phyloP scores from a whole-genome alignment of 108 stramenopile genomes.

The Discostella stelligeroides region DNA sequence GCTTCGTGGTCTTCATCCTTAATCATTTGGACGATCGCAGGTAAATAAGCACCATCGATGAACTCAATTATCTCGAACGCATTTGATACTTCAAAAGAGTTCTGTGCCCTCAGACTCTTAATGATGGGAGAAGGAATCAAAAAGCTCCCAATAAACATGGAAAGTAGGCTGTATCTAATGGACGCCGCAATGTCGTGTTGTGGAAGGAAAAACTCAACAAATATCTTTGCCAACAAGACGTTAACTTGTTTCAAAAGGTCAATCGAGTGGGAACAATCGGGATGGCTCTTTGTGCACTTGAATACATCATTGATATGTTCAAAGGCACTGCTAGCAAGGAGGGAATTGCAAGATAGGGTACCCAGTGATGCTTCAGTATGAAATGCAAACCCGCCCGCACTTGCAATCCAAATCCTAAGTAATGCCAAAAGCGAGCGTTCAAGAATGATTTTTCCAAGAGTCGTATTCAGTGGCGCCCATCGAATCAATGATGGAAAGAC shows the following conservation, averaged over 20 bases:
- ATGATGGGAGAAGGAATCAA: slow-evolving; percentile 15
- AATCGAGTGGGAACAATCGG: neutral
- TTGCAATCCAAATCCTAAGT: slow-evolving; percentile 45
- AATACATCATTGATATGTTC: slow-evolving; percentile 25
- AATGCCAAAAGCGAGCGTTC: slow-evolving; percentile 36
- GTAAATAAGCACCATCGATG: slow-evolving; percentile 31
- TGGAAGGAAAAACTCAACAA: slow-evolving; percentile 48
- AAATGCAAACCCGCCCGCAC: slow-evolving; percentile 17
- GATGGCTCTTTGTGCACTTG: neutral
- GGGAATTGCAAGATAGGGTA: neutral
- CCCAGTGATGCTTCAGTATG: neutral
- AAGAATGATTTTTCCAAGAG: slow-evolving; percentile 13
- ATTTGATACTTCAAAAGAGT: slow-evolving; percentile 28
- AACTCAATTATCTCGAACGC: slow-evolving; percentile 33
- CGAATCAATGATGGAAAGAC: slow-evolving; percentile 31
- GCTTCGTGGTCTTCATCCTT: slow-evolving; percentile 45
- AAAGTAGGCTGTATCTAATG: slow-evolving; percentile 39
- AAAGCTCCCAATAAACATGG: slow-evolving; percentile 33
- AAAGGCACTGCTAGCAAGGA: slow-evolving; percentile 30
- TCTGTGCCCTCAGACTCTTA: slow-evolving; percentile 20
- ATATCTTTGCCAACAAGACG: slow-evolving; percentile 24
- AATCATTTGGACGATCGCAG: slow-evolving; percentile 34
- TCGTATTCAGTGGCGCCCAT: slow-evolving; percentile 19
- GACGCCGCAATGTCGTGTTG: slow-evolving; percentile 20
- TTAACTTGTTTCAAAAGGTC: slow-evolving; percentile 7